These are phyloP conservation scores for Lathyrus oleraceus DNA, from an alignment of 306 rosid genomes.

Conservation along the genomic window DNA sequence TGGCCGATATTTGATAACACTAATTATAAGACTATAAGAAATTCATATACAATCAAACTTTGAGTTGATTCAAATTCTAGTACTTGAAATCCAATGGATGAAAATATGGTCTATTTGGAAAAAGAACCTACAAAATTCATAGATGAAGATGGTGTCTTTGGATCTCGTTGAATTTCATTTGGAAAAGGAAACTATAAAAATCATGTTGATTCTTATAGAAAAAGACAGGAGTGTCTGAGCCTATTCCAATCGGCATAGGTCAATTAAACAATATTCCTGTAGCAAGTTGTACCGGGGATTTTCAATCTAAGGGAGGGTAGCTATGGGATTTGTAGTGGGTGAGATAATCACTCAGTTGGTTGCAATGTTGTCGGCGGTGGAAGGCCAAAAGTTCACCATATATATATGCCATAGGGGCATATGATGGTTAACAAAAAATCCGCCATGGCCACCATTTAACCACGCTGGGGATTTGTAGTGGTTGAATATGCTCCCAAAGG, in stretches of 20 bases:
- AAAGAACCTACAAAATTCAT: background rate
- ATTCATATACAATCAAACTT: background rate
- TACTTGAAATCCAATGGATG: background rate
- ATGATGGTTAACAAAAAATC: background rate
- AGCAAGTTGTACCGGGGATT: background rate
- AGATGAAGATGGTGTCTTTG: background rate
- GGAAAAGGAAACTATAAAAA: background rate
- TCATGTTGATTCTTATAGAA: background rate
- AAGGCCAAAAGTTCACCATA: background rate
- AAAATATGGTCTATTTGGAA: background rate
- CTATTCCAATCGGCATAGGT: background rate
- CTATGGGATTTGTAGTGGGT: background rate
- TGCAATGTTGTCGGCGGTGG: background rate
- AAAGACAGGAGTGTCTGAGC: background rate
- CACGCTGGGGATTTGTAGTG: background rate
- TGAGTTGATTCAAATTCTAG: background rate
- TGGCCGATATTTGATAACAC: too few relatives aligned
- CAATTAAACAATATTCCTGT: background rate
- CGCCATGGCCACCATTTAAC: background rate
- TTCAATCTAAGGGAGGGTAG: background rate
- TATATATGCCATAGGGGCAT: background rate
- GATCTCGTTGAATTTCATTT: background rate
- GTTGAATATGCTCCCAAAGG: conserved; percentile 1
- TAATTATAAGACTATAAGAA: background rate
- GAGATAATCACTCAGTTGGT: background rate